phyloP scores from a whole-genome alignment of 2,329 filamentous ascomycete genomes.

The Claviceps purpurea region DNA sequence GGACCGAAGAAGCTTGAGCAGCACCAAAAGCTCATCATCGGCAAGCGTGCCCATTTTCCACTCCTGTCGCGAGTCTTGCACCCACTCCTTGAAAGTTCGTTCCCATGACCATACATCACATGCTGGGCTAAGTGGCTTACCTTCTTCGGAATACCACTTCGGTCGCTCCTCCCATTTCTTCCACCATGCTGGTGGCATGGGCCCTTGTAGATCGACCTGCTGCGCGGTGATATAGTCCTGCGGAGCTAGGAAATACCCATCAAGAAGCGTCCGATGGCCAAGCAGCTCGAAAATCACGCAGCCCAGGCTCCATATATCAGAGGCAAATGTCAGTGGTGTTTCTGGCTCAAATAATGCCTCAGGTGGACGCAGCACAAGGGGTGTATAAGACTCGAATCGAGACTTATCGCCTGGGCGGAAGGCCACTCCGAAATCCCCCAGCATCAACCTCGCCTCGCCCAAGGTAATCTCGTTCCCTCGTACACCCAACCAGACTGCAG shows the following conservation, averaged over 20 bases:
- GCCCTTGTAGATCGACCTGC: too few species aligned
- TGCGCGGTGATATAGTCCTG: background rate
- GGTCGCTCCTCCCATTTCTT: slow-evolving; percentile 2
- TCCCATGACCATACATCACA: slow-evolving; percentile 9
- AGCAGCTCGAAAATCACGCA: slow-evolving; percentile 24
- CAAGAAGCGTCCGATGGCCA: slow-evolving; percentile 11
- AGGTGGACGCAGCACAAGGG: slow-evolving; percentile 15
- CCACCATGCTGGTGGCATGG: too few species aligned
- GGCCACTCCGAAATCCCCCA: slow-evolving; percentile 7
- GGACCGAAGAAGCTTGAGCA: slow-evolving; percentile 4
- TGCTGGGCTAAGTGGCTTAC: slow-evolving; percentile 5
- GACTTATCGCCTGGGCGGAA: slow-evolving; percentile 9
- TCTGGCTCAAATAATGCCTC: slow-evolving; percentile 10
- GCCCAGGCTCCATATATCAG: slow-evolving; percentile 28
- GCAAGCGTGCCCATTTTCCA: slow-evolving; percentile 6
- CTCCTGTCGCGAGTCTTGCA: too few species aligned
- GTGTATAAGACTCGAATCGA: slow-evolving; percentile 7
- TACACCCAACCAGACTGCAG: slow-evolving; percentile 18
- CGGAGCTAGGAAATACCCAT: slow-evolving; percentile 4
- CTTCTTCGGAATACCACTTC: slow-evolving; percentile 7
- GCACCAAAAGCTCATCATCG: slow-evolving; percentile 4
- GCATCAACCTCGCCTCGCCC: slow-evolving; percentile 10
- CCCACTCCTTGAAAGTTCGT: slow-evolving; percentile 4
- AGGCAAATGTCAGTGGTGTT: slow-evolving; percentile 19
- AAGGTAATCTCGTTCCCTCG: background rate